Percentiles rank a stretch among this genome's conserved stretches.
Conservation (phyloP, 1,284 basidiomycete species). For the Tilletia caries region DNA sequence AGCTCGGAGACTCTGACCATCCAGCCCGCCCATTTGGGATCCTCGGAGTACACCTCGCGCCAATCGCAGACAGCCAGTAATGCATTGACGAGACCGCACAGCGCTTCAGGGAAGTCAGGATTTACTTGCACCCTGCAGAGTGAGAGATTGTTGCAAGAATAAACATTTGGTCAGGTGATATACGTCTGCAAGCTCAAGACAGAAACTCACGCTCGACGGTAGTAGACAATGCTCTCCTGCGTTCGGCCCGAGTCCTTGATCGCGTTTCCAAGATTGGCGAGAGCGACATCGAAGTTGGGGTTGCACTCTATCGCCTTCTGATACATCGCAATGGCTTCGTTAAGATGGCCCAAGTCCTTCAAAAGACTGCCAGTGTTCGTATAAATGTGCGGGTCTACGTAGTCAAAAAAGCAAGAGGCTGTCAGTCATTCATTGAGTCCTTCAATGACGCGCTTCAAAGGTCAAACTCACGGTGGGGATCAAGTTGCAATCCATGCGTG, state of each 20-base stretch:
- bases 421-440: background rate
- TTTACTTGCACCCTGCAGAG: constrained; percentile 56
- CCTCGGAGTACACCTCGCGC: constrained; percentile 55
- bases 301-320: constrained; percentile 60
- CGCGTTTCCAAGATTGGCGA: constrained; percentile 66
- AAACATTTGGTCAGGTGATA: background rate
- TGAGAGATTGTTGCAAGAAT: background rate
- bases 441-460: background rate
- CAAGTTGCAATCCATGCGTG: constrained; percentile 61
- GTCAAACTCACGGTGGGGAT: constrained; percentile 55
- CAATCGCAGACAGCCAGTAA: constrained; percentile 63
- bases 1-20: constrained; percentile 59
- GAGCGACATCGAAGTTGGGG: constrained; percentile 63
- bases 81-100: constrained; percentile 62
- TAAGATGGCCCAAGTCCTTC: constrained; percentile 62
- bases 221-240: constrained; percentile 62
- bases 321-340: constrained; percentile 62
- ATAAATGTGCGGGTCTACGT: constrained; percentile 61
- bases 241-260: constrained; percentile 58
- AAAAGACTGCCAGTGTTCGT: constrained; percentile 65
- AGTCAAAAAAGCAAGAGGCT: background rate
- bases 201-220: constrained; percentile 57
- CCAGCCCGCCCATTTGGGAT: constrained; percentile 53
- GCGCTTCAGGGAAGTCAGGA: constrained; percentile 62
- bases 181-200: background rate